Evolutionary conservation across 331 rosid genomes (phyloP).

Genomic region (Spiraea crenata): DNA sequence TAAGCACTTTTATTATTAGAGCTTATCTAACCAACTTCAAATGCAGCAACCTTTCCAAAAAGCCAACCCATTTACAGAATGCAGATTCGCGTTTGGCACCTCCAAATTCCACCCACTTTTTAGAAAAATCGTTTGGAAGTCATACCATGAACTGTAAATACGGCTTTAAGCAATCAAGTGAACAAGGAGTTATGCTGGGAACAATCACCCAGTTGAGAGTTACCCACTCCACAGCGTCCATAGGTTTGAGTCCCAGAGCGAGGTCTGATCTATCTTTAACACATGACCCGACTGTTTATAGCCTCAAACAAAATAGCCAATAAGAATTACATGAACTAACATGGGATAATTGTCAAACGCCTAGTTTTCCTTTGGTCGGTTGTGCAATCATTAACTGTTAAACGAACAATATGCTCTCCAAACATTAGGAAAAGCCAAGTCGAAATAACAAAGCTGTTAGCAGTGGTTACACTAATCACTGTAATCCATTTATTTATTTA

Average conservation of each 20-base stretch:
- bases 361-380: background rate
- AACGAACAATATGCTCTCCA: background rate
- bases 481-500: background rate
- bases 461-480: background rate
- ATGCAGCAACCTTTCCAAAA: slow-evolving; percentile 20
- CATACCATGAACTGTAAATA: background rate
- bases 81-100: slow-evolving; percentile 12
- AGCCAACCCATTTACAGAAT: slow-evolving; percentile 20
- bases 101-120: slow-evolving; percentile 13
- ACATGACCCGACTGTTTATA: no score
- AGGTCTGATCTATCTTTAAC: no score
- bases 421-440: background rate
- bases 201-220: no score
- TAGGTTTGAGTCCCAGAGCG: background rate
- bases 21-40: slow-evolving; percentile 31
- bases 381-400: background rate
- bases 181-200: no score
- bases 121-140: background rate
- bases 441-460: background rate
- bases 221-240: background rate
- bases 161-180: no score
- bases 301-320: background rate
- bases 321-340: background rate
- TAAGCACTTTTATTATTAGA: slow-evolving; percentile 12
- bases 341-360: background rate